Percentiles rank a stretch among this genome's conserved stretches.
phyloP scores from a whole-genome alignment of 1,139 yeast species.

The Lodderomyces elongisporus region DNA sequence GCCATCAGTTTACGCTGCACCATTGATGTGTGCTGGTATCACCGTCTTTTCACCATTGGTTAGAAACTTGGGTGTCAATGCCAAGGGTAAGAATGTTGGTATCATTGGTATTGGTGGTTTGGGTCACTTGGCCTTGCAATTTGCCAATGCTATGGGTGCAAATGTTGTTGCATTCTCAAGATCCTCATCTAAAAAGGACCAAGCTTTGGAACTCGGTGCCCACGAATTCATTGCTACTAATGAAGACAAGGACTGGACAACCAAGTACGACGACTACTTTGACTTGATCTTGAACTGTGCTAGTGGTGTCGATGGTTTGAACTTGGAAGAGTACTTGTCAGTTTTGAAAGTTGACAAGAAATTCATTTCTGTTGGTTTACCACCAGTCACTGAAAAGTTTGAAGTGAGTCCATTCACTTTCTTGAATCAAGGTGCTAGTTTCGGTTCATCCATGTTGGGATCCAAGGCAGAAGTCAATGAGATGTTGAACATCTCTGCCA shows the following conservation, averaged over 20 bases:
- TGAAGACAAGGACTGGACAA: conserved; percentile 33
- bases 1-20: conserved; percentile 48
- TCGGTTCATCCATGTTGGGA: conserved; percentile 35
- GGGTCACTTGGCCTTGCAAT: conserved; percentile 40
- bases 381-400: conserved; percentile 27
- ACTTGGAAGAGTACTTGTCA: conserved; percentile 26
- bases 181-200: conserved; percentile 30
- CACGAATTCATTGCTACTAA: conserved; percentile 35
- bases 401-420: conserved; percentile 25
- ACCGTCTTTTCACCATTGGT: conserved; percentile 56
- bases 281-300: conserved; percentile 50
- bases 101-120: conserved; percentile 45
- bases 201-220: conserved; percentile 36
- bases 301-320: conserved; percentile 33
- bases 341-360: conserved; percentile 40
- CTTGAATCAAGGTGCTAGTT: conserved; percentile 24
- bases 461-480: conserved; percentile 30
- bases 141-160: conserved; percentile 41
- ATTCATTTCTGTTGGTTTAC: conserved; percentile 54
- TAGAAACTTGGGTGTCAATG: conserved; percentile 23
- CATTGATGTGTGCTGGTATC: conserved; percentile 64
- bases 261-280: conserved; percentile 28
- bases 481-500: conserved; percentile 39
- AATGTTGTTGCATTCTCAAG: conserved; percentile 38
- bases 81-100: conserved; percentile 40